Evolutionary conservation across 805 yeast genomes (phyloP).

Genomic region (Wickerhamiella spandovensis): DNA sequence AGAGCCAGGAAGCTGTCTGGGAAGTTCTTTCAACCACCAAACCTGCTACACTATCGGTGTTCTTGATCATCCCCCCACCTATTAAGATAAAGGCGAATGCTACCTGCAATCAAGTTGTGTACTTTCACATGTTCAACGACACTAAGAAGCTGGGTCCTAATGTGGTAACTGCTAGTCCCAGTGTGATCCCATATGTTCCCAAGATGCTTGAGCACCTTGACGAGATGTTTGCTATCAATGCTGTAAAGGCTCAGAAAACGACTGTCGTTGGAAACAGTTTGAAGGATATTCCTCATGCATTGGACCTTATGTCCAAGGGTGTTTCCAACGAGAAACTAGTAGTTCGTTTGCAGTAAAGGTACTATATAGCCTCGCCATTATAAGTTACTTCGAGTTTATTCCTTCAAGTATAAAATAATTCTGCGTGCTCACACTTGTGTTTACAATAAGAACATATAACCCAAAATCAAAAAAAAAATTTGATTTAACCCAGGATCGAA

Average conservation of each 20-base stretch:
- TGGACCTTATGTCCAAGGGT: neutral
- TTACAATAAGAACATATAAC: neutral
- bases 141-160: slow-evolving; percentile 14
- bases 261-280: slow-evolving; percentile 9
- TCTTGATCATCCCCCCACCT: slow-evolving; percentile 1
- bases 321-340: neutral
- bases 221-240: slow-evolving; percentile 6
- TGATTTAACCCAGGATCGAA: slow-evolving; percentile 99
- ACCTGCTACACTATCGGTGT: slow-evolving; percentile 4
- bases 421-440: neutral
- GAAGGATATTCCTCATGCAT: neutral
- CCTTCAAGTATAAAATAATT: too few relatives aligned
- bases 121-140: slow-evolving; percentile 12
- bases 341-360: neutral
- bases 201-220: slow-evolving; percentile 8
- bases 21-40: slow-evolving; percentile 1
- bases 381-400: too few relatives aligned
- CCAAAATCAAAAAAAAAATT: slow-evolving; percentile 21
- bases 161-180: slow-evolving; percentile 7
- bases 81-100: neutral
- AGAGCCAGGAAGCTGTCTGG: slow-evolving; percentile 11
- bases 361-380: too few relatives aligned
- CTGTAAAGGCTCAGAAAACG: slow-evolving; percentile 11
- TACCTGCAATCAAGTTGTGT: slow-evolving; percentile 1
- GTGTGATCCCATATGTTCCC: slow-evolving; percentile 4